phyloP scores from a whole-genome alignment of 768 basidiomycete species.

The Agrocybe praecox region DNA sequence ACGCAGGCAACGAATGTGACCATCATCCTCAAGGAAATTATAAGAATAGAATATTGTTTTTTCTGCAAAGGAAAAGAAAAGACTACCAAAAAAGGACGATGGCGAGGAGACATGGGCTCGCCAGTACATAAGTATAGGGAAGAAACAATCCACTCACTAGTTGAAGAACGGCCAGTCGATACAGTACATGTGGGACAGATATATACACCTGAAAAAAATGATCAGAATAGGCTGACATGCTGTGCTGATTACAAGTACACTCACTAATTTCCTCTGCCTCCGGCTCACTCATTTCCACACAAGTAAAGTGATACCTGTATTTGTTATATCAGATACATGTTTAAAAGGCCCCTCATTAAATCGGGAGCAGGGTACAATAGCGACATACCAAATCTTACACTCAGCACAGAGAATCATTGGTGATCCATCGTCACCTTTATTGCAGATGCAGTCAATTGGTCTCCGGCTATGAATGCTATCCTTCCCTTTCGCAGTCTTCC shows the following conservation, averaged over 20 bases:
- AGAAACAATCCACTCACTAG: conserved; percentile 67
- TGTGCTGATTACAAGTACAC: conserved; percentile 29
- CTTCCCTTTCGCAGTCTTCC: conserved; percentile 22
- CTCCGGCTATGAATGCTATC: conserved; percentile 18
- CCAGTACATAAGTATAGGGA: conserved; percentile 31
- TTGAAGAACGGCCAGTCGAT: conserved; percentile 64
- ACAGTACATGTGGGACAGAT: conserved; percentile 54
- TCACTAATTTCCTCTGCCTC: conserved; percentile 81
- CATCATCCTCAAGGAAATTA: conserved; percentile 17
- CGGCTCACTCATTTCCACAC: conserved; percentile 61
- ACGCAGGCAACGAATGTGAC: conserved; percentile 16
- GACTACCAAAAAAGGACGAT: conserved; percentile 30
- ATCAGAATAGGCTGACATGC: not conserved
- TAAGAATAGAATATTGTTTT: conserved; percentile 25
- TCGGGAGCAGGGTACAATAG: not conserved
- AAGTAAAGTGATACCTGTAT: conserved; percentile 84
- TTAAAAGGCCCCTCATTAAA: conserved; percentile 6
- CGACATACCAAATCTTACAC: conserved; percentile 70
- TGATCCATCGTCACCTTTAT: conserved; percentile 71
- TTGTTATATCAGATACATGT: not conserved
- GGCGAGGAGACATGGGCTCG: conserved; percentile 20
- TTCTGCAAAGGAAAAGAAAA: conserved; percentile 23
- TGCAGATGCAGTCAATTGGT: conserved; percentile 61
- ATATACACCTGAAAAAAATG: conserved; percentile 54
- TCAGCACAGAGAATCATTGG: conserved; percentile 79